phyloP scores from a whole-genome alignment of 208 protist species.

The Phytomonas serpens region DNA sequence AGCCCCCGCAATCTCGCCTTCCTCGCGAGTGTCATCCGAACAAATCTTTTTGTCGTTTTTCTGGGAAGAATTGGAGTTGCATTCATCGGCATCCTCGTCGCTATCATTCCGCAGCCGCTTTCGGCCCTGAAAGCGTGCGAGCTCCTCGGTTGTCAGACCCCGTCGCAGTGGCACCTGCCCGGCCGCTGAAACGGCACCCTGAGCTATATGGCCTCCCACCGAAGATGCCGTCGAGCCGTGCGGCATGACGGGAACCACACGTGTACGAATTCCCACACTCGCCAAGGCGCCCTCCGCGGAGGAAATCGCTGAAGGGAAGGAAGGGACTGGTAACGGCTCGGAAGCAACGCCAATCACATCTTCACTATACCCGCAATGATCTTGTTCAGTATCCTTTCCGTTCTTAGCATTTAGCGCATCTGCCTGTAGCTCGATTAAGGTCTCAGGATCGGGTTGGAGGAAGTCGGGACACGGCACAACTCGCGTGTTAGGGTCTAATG shows the following conservation, averaged over 20 bases:
- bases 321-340: background rate
- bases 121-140: conserved; percentile 1
- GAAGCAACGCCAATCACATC: background rate
- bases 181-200: background rate
- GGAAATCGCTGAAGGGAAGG: background rate
- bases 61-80: no score
- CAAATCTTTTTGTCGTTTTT: background rate
- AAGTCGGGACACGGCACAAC: background rate
- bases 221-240: background rate
- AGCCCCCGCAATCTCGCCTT: conserved; percentile 16
- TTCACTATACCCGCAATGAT: background rate
- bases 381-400: background rate
- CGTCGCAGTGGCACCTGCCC: background rate
- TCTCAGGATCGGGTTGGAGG: conserved; percentile 9
- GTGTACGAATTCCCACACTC: background rate
- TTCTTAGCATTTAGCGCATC: conserved; percentile 11
- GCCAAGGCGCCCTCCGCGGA: background rate
- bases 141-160: background rate
- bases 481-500: background rate
- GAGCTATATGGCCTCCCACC: background rate
- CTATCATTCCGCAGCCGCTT: background rate
- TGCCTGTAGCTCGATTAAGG: conserved; percentile 26
- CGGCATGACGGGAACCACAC: background rate
- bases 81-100: background rate
- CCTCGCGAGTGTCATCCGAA: conserved; percentile 12